These are phyloP conservation scores for Tranzscheliella williamsii DNA, from an alignment of 1,284 basidiomycete genomes.

Conservation along the genomic window DNA sequence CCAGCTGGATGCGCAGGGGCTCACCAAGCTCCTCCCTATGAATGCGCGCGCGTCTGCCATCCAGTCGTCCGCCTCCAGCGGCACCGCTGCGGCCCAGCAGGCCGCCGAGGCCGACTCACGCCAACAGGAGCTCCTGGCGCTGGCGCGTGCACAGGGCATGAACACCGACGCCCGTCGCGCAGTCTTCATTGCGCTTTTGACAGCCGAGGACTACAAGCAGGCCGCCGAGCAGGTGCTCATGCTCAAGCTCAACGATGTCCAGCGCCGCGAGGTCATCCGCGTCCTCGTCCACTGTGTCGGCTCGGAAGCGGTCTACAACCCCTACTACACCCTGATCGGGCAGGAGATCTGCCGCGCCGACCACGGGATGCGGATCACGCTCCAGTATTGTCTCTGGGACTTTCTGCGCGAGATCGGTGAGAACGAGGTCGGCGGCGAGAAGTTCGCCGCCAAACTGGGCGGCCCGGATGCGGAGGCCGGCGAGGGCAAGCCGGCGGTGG, in stretches of 20 bases:
- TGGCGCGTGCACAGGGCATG: slow-evolving; percentile 94
- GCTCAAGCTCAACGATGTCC: slow-evolving; percentile 81
- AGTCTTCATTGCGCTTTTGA: slow-evolving; percentile 88
- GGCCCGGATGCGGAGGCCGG: slow-evolving; percentile 63
- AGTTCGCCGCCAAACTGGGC: slow-evolving; percentile 68
- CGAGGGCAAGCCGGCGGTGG: neutral
- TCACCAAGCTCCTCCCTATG: slow-evolving; percentile 37
- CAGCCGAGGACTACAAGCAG: slow-evolving; percentile 81
- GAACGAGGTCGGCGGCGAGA: slow-evolving; percentile 77
- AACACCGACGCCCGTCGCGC: slow-evolving; percentile 91
- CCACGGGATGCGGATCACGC: slow-evolving; percentile 79
- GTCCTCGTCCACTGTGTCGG: slow-evolving; percentile 91
- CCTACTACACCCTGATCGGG: slow-evolving; percentile 87
- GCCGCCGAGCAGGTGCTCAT: slow-evolving; percentile 83
- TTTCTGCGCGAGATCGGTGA: slow-evolving; percentile 90
- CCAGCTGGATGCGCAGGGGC: slow-evolving; percentile 65
- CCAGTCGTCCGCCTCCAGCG: slow-evolving; percentile 5
- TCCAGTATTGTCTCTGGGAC: slow-evolving; percentile 97
- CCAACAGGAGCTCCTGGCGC: slow-evolving; percentile 68
- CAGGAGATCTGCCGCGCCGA: slow-evolving; percentile 55
- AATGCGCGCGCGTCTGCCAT: slow-evolving; percentile 11
- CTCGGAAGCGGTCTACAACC: slow-evolving; percentile 72
- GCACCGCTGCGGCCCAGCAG: slow-evolving; percentile 22
- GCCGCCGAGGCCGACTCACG: slow-evolving; percentile 63
- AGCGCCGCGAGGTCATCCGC: slow-evolving; percentile 90